These are phyloP conservation scores for Fusarium bulbicola DNA, from an alignment of 2,329 filamentous ascomycete genomes.

Conservation along the genomic window DNA sequence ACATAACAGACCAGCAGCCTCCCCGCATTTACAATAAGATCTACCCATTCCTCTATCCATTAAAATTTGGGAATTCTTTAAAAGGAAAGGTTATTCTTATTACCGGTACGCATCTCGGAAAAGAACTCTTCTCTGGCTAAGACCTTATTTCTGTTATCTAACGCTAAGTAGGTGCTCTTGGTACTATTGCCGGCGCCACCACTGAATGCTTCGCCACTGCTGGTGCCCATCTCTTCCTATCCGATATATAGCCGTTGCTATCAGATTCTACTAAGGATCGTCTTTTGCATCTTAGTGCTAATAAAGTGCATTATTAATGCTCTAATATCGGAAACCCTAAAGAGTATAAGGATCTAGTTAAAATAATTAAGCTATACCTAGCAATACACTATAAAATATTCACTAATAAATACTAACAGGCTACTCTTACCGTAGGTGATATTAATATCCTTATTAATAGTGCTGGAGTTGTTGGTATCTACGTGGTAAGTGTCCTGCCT, in stretches of 20 bases:
- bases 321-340: not conserved
- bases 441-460: not conserved
- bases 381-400: accelerated
- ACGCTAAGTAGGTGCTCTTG: not conserved
- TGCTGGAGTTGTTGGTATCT: not conserved
- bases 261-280: not conserved
- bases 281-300: not conserved
- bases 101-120: not conserved
- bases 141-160: not conserved
- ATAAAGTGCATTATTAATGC: not conserved
- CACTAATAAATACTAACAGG: accelerated
- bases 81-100: not conserved
- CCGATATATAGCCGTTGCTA: not conserved
- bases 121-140: not conserved
- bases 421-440: accelerated
- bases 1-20: not conserved
- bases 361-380: not conserved
- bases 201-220: not conserved
- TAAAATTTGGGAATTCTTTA: not conserved
- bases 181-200: not conserved
- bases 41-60: not conserved
- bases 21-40: not conserved
- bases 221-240: not conserved
- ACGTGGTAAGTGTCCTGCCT: not conserved
- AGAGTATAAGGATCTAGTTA: not conserved